These are phyloP conservation scores for Tolypocladium sp. DNA, from an alignment of 2,329 filamentous ascomycete species.

Conservation along the genomic window DNA sequence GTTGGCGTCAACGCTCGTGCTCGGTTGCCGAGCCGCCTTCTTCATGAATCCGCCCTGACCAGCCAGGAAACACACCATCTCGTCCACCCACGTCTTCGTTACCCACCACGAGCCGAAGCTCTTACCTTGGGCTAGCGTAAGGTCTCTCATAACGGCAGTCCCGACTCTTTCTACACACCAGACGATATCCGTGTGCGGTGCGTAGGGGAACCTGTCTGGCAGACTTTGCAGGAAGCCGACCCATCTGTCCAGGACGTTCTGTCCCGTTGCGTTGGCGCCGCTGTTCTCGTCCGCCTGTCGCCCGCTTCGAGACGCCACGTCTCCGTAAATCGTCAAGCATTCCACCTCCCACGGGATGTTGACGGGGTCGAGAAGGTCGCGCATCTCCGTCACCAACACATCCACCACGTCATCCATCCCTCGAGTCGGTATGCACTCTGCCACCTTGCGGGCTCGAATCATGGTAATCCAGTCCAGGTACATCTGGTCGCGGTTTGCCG, in stretches of 20 bases:
- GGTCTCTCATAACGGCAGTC: conserved; percentile 69
- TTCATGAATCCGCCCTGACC: conserved; percentile 84
- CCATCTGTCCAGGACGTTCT: conserved; percentile 72
- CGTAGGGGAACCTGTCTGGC: conserved; percentile 63
- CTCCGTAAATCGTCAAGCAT: conserved; percentile 50
- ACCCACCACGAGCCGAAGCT: conserved; percentile 93
- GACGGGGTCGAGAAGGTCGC: conserved; percentile 60
- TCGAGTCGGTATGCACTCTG: conserved; percentile 51
- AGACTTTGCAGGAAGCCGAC: conserved; percentile 62
- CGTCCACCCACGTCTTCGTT: conserved; percentile 89
- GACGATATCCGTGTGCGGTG: conserved; percentile 62
- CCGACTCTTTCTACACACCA: conserved; percentile 69
- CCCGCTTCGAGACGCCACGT: conserved; percentile 39
- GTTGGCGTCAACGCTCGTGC: conserved; percentile 18
- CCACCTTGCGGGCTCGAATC: conserved; percentile 53
- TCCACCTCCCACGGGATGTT: conserved; percentile 58
- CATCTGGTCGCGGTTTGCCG: conserved; percentile 89
- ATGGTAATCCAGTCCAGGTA: conserved; percentile 79
- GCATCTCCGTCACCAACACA: conserved; percentile 56
- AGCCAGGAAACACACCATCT: conserved; percentile 85
- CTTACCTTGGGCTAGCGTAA: conserved; percentile 68
- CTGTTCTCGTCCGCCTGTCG: conserved; percentile 21
- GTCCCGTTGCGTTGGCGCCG: conserved; percentile 26
- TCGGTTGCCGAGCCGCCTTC: conserved; percentile 32
- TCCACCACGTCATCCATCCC: conserved; percentile 60